Conservation (phyloP, 108 stramenopile genomes). For the Pseudonitzschia pungens region DNA sequence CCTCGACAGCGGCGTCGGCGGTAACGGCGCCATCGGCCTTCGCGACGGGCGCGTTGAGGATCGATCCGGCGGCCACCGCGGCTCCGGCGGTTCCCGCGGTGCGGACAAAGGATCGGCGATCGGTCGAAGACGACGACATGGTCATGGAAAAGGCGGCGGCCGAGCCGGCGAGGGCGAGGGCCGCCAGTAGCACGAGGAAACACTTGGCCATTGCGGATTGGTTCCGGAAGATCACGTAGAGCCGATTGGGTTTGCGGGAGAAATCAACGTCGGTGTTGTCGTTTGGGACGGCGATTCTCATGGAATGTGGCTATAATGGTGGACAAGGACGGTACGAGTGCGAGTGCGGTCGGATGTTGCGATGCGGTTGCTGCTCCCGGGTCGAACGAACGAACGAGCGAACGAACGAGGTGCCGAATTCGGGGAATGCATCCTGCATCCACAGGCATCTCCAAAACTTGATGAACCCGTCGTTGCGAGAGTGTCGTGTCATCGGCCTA, state of each 20-base stretch:
- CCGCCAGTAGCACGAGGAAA: constrained; percentile 1
- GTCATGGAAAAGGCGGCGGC: constrained; percentile 32
- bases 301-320: too few relatives aligned
- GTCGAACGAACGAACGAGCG: too few relatives aligned
- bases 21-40: constrained; percentile 43
- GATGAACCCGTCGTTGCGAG: too few relatives aligned
- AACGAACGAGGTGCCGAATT: too few relatives aligned
- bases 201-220: constrained; percentile 12
- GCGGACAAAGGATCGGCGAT: constrained; percentile 55
- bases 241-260: not conserved
- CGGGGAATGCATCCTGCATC: too few relatives aligned
- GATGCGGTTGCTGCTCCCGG: too few relatives aligned
- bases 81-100: constrained; percentile 33
- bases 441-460: too few relatives aligned
- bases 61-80: constrained; percentile 21
- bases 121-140: constrained; percentile 25
- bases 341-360: too few relatives aligned
- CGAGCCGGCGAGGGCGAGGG: constrained; percentile 21
- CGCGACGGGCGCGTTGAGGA: constrained; percentile 20
- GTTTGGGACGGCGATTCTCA: too few relatives aligned
- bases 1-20: constrained; percentile 38
- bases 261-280: not conserved
- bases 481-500: too few relatives aligned
- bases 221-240: not conserved
- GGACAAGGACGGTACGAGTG: too few relatives aligned